These are phyloP conservation scores for Talaromyces sp. DNA, from an alignment of 2,329 filamentous ascomycete species.

Conservation along the genomic window DNA sequence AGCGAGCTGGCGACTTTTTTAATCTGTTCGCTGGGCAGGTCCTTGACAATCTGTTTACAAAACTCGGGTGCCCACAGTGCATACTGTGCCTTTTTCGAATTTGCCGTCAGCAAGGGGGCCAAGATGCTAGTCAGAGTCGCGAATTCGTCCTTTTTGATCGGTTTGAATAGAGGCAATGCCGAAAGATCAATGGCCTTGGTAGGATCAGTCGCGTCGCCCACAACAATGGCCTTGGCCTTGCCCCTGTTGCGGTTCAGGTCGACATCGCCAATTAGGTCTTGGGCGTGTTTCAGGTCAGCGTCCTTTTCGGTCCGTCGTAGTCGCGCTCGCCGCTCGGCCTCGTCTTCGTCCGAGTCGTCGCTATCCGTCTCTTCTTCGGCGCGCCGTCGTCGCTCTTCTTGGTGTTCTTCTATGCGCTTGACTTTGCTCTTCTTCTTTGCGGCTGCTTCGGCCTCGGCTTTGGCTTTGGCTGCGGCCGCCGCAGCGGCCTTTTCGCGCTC, in stretches of 20 bases:
- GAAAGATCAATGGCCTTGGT: slow-evolving; percentile 75
- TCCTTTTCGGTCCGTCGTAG: slow-evolving; percentile 78
- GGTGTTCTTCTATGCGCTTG: slow-evolving; percentile 76
- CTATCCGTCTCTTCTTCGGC: slow-evolving; percentile 52
- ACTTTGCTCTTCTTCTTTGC: slow-evolving; percentile 87
- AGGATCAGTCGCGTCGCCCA: slow-evolving; percentile 64
- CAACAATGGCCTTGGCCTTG: slow-evolving; percentile 58
- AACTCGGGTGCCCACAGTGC: slow-evolving; percentile 87
- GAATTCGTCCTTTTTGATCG: slow-evolving; percentile 80
- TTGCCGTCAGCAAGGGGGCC: slow-evolving; percentile 67
- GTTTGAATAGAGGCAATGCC: slow-evolving; percentile 78
- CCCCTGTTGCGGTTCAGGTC: slow-evolving; percentile 63
- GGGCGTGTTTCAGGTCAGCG: slow-evolving; percentile 78
- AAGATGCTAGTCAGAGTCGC: slow-evolving; percentile 70
- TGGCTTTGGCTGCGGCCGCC: slow-evolving; percentile 77
- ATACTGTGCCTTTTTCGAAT: slow-evolving; percentile 86
- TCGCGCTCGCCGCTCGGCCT: slow-evolving; percentile 66
- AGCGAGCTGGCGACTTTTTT: slow-evolving; percentile 88
- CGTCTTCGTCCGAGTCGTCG: slow-evolving; percentile 68
- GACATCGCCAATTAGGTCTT: slow-evolving; percentile 79
- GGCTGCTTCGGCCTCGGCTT: slow-evolving; percentile 80
- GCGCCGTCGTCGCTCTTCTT: slow-evolving; percentile 56
- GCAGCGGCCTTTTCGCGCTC: slow-evolving; percentile 94
- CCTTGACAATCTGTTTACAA: slow-evolving; percentile 76
- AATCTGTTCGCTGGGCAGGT: slow-evolving; percentile 85